Conservation (phyloP, 306 rosid species). For the Senna tora region DNA sequence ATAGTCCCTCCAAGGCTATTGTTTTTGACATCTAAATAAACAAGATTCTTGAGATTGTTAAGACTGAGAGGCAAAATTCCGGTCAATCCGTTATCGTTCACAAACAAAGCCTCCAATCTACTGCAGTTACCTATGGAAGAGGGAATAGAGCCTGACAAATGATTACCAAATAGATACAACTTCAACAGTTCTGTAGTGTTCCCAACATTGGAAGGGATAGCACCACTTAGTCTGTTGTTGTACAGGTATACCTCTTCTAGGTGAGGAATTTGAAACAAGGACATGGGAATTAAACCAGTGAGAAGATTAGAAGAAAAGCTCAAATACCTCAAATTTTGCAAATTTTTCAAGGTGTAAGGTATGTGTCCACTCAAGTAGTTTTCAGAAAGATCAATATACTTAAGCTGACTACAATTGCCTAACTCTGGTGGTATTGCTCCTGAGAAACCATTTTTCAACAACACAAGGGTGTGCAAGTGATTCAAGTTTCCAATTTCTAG, state of each 20-base stretch:
- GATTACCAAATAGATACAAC: slow-evolving; percentile 40
- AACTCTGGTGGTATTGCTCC: slow-evolving; percentile 53
- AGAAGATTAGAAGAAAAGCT: slow-evolving; percentile 41
- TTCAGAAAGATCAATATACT: slow-evolving; percentile 44
- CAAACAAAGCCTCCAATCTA: slow-evolving; percentile 42
- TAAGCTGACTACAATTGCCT: slow-evolving; percentile 51
- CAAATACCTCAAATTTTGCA: slow-evolving; percentile 35
- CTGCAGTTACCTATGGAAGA: slow-evolving; percentile 57
- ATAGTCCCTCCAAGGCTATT: slow-evolving; percentile 15
- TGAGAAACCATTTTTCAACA: slow-evolving; percentile 44
- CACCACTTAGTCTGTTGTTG: slow-evolving; percentile 43
- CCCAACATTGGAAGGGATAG: slow-evolving; percentile 60
- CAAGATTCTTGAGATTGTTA: slow-evolving; percentile 46
- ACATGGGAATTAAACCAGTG: slow-evolving; percentile 51
- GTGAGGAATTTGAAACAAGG: slow-evolving; percentile 47
- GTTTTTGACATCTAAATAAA: slow-evolving; percentile 5
- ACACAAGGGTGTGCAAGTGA: slow-evolving; percentile 50
- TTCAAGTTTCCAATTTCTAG: slow-evolving; percentile 51
- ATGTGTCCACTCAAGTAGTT: slow-evolving; percentile 49
- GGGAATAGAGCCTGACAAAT: slow-evolving; percentile 52
- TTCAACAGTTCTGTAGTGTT: slow-evolving; percentile 35
- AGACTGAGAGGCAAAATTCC: slow-evolving; percentile 56
- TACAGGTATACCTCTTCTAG: slow-evolving; percentile 45
- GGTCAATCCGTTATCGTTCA: slow-evolving; percentile 38
- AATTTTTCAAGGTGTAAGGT: slow-evolving; percentile 43